Evolutionary conservation across 805 yeast species (phyloP).

Genomic region (Starmerella kuoi): DNA sequence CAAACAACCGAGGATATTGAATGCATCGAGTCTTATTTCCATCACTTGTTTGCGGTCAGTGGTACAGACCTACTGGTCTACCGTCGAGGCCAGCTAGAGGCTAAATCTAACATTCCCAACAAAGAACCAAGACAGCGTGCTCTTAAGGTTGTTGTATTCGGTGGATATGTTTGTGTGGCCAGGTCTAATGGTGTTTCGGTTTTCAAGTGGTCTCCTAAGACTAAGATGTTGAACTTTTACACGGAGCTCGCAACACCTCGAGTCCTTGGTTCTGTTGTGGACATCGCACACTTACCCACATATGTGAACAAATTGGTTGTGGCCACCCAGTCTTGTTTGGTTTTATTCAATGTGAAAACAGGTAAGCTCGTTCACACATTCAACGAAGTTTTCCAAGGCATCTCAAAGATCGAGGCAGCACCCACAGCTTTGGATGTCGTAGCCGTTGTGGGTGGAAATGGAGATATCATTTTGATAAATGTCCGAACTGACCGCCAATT

Average conservation of each 20-base stretch:
- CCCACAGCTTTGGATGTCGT: conserved; percentile 70
- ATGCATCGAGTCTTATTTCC: conserved; percentile 67
- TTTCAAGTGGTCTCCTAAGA: conserved; percentile 39
- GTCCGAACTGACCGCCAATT: conserved; percentile 48
- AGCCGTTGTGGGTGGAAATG: conserved; percentile 63
- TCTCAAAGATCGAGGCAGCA: conserved; percentile 65
- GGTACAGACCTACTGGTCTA: conserved; percentile 62
- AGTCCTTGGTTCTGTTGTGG: conserved; percentile 61
- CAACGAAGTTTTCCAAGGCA: conserved; percentile 37
- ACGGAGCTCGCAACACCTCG: conserved; percentile 47
- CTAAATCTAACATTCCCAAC: conserved; percentile 28
- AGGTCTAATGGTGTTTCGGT: conserved; percentile 39
- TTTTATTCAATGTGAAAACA: conserved; percentile 62
- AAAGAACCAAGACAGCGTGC: conserved; percentile 30
- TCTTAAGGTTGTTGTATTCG: conserved; percentile 50
- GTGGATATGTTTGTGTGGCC: conserved; percentile 59
- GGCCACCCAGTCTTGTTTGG: conserved; percentile 54
- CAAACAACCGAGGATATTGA: conserved; percentile 63
- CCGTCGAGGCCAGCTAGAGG: conserved; percentile 63
- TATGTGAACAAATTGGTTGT: conserved; percentile 79
- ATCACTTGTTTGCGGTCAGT: conserved; percentile 67
- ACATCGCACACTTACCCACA: conserved; percentile 73
- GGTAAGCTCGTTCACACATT: conserved; percentile 57
- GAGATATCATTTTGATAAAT: conserved; percentile 55
- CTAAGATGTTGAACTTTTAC: conserved; percentile 51